Base-by-base conservation (phyloP, 73 alveolate species). In the Loxodes magnus region DNA sequence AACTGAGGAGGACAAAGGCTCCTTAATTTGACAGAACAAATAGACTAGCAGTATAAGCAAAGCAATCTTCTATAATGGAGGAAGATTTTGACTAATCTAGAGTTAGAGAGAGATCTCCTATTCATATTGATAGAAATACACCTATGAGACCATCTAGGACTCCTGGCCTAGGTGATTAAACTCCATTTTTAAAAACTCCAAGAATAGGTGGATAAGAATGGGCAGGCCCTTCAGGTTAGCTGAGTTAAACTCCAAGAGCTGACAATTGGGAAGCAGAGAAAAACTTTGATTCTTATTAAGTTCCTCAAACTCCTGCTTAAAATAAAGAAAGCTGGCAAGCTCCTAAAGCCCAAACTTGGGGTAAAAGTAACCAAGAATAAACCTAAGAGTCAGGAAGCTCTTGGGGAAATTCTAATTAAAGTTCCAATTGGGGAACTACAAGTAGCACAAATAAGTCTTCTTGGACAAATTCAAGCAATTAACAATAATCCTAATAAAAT, bases 171-270 rank as follows among this genome's bases (percentile, higher is more conserved):
- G 43, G 43, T 0, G 14, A 33, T 33, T 12, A 37, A 12, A 46
- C 59, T 25, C 59, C 59, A 2, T 46, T 25, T 46, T n/a, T 25
- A 25, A 46, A 12, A 21, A 16, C 39, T 7, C 50, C 19, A 22
- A 19, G 26, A 17, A 12, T 10, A 7, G 35, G 35, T 1, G 59
- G 27, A 10, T 9, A 46, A 24, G 59, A 46, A 46, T 46, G 59
- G 59, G 5, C 52, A 25, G 59, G 59, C 1, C 43, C 43, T 0
- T 25, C 22, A 46, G 59, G 27, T 19, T 22, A n/a, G n/a, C n/a
- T 46, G 27, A 25, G 43, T 7, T 25, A 46, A 46, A 46, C 59
- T 25, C 59, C 59, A 22, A 46, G 59, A 24, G 59, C 59, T 46
- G 59, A 46, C 27, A 41, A 46, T 10, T 46, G 59, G 59, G 59